Percentiles rank a stretch among this genome's conserved stretches.
Evolutionary conservation across 2,329 filamentous ascomycete genomes (phyloP).

Genomic region (Rutstroemia sp.): DNA sequence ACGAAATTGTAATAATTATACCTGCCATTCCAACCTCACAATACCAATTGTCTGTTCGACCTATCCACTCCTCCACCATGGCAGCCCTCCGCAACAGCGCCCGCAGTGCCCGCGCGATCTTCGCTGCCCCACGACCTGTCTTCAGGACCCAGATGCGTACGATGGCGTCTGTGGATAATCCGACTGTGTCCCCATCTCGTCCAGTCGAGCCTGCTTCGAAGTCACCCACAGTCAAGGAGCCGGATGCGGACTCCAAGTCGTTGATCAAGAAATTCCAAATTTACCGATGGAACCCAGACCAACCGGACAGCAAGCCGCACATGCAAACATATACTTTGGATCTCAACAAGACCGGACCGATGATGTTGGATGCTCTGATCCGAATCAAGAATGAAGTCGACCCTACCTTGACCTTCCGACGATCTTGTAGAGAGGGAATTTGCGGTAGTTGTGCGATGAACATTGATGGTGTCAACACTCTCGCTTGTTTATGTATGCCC

Average conservation of each 20-base stretch:
- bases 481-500: constrained; percentile 87
- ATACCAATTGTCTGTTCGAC: background rate
- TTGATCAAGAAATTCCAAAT: constrained; percentile 92
- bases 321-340: constrained; percentile 96
- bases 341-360: constrained; percentile 97
- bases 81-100: constrained; percentile 12
- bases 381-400: constrained; percentile 99
- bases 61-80: constrained; percentile 7
- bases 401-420: constrained; percentile 89
- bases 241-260: constrained; percentile 51
- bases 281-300: constrained; percentile 97
- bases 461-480: constrained; percentile 96
- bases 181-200: constrained; percentile 13
- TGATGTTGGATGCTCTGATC: constrained; percentile 95
- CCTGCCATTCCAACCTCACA: background rate
- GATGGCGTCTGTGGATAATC: constrained; percentile 9
- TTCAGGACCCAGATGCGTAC: constrained; percentile 13
- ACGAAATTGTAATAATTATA: constrained; percentile 2
- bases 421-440: constrained; percentile 96
- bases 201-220: constrained; percentile 17
- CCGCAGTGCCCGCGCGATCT: constrained; percentile 9
- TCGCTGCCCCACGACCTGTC: constrained; percentile 10
- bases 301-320: constrained; percentile 82
- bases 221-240: constrained; percentile 31
- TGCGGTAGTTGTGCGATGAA: constrained; percentile 99